A percentile compares a stretch with the other conserved stretches of the same genome.
Evolutionary conservation across 768 basidiomycete species (phyloP).

Genomic region (Lactarius indigo): DNA sequence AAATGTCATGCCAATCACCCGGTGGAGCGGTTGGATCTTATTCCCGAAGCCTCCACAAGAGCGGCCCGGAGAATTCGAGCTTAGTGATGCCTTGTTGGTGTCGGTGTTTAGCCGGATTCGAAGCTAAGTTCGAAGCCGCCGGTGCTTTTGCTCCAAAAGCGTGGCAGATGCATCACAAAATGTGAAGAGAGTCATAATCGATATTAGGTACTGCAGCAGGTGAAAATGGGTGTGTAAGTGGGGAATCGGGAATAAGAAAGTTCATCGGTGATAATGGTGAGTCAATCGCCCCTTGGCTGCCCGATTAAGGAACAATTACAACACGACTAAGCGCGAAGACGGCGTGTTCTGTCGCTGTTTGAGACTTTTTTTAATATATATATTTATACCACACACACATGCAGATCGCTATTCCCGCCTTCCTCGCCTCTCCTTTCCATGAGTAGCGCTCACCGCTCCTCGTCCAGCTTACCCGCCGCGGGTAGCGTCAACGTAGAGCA

Average conservation of each 20-base stretch:
- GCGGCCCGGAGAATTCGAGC: too few relatives aligned
- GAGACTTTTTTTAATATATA: background rate
- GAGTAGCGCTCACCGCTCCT: conserved; percentile 6
- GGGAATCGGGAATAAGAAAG: background rate
- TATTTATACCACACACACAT: background rate
- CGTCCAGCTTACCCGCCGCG: background rate
- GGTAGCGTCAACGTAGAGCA: conserved; percentile 14
- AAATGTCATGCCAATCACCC: background rate
- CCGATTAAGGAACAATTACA: background rate
- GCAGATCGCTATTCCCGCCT: background rate
- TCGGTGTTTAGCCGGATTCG: background rate
- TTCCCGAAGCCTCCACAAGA: background rate
- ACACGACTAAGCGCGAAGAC: background rate
- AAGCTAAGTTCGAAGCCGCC: too few relatives aligned
- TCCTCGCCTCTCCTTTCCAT: background rate
- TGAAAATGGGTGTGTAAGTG: background rate
- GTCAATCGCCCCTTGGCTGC: background rate
- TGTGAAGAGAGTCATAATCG: background rate
- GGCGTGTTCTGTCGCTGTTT: background rate
- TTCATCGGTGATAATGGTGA: background rate
- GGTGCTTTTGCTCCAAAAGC: too few relatives aligned
- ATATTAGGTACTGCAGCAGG: background rate
- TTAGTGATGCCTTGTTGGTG: background rate
- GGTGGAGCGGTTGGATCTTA: background rate
- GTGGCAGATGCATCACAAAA: background rate